These are phyloP conservation scores for Ogataea chonburiensis DNA, from an alignment of 805 yeast species.

Conservation along the genomic window DNA sequence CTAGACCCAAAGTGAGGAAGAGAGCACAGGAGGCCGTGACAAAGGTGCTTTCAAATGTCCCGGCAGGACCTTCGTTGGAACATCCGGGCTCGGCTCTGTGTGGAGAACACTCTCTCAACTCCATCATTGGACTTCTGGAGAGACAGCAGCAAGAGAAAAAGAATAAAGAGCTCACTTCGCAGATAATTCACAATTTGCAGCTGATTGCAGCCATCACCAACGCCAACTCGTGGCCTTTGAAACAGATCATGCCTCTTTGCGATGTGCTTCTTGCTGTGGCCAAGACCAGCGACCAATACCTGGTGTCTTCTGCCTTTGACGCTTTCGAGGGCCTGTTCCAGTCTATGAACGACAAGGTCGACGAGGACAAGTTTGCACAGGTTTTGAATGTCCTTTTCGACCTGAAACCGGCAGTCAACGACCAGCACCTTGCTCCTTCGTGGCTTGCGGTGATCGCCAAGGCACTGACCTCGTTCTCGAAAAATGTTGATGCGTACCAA, in stretches of 20 bases:
- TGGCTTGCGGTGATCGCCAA: conserved; percentile 96
- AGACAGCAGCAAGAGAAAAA: conserved; percentile 33
- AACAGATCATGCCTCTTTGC: conserved; percentile 68
- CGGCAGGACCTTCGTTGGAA: conserved; percentile 71
- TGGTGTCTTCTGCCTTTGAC: conserved; percentile 77
- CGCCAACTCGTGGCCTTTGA: conserved; percentile 80
- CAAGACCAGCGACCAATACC: conserved; percentile 77
- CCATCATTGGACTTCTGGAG: conserved; percentile 48
- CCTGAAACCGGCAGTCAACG: conserved; percentile 78
- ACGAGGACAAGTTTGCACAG: conserved; percentile 59
- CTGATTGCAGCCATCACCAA: conserved; percentile 67
- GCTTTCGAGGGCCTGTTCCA: conserved; percentile 81
- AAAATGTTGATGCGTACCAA: conserved; percentile 43
- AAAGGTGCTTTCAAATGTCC: conserved; percentile 60
- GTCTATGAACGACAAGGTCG: conserved; percentile 52
- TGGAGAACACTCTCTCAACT: conserved; percentile 64
- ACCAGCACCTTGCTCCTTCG: conserved; percentile 82
- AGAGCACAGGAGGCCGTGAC: conserved; percentile 90
- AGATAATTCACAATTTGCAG: conserved; percentile 74
- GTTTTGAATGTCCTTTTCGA: conserved; percentile 73
- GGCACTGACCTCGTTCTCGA: conserved; percentile 58
- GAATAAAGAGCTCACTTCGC: conserved; percentile 49
- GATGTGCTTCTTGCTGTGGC: conserved; percentile 73
- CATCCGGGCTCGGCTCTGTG: conserved; percentile 76
- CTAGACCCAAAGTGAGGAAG: conserved; percentile 92